These are phyloP conservation scores for Dactylellina leptospora DNA, from an alignment of 2,329 filamentous ascomycete genomes.

Conservation along the genomic window DNA sequence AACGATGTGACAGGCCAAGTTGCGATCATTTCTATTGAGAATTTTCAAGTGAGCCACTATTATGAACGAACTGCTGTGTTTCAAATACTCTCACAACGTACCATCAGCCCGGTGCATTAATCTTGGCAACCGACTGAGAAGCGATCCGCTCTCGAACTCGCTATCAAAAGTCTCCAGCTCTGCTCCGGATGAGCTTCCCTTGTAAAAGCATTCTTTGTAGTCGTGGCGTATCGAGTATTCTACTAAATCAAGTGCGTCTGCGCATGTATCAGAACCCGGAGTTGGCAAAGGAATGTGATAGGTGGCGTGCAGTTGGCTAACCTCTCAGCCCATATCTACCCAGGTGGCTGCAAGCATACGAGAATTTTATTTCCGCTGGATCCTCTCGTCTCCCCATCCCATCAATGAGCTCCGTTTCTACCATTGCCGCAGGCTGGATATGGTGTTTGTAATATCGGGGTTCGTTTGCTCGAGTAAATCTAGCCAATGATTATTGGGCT, in stretches of 20 bases:
- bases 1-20: conserved; percentile 37
- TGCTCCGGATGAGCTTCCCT: conserved; percentile 35
- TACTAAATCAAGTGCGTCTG: conserved; percentile 44
- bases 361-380: conserved; percentile 42
- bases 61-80: background rate
- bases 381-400: conserved; percentile 42
- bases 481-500: too few relatives aligned
- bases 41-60: background rate
- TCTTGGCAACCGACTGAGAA: conserved; percentile 40
- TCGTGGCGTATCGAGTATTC: conserved; percentile 49
- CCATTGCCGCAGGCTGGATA: conserved; percentile 10
- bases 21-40: conserved; percentile 47
- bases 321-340: conserved; percentile 44
- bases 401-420: conserved; percentile 46
- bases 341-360: conserved; percentile 35
- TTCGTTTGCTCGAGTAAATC: too few relatives aligned
- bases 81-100: conserved; percentile 14
- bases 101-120: conserved; percentile 49
- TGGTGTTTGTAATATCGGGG: too few relatives aligned
- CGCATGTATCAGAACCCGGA: background rate
- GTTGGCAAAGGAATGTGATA: conserved; percentile 2
- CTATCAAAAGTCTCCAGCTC: conserved; percentile 49
- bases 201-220: conserved; percentile 51
- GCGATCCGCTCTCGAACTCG: conserved; percentile 44
- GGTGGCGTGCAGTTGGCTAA: background rate